Conservation (phyloP, 441 rosid species). For the Corymbia calophylla region DNA sequence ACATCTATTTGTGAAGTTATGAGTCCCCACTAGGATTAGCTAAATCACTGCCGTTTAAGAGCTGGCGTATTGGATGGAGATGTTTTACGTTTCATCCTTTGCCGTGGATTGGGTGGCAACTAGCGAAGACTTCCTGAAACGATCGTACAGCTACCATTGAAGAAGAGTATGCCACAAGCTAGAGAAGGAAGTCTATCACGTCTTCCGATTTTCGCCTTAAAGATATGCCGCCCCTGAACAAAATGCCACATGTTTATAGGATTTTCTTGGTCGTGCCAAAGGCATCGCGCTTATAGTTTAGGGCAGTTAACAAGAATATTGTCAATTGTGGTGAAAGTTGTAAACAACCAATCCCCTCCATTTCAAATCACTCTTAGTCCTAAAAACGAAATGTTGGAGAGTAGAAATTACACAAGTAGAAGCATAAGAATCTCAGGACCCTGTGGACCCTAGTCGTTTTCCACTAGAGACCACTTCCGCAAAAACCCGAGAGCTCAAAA, state of each 20-base stretch:
- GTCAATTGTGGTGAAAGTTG: neutral
- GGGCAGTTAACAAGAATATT: neutral
- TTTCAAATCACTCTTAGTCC: neutral
- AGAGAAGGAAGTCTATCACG: neutral
- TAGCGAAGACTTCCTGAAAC: neutral
- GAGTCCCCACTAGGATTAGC: neutral
- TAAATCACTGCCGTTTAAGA: neutral
- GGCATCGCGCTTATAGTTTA: neutral
- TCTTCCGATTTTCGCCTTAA: neutral
- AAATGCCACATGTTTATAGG: neutral
- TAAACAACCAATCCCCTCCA: neutral
- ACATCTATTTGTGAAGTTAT: neutral
- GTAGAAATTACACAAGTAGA: neutral
- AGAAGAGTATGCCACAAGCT: neutral
- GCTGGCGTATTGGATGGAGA: neutral
- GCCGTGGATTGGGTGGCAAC: neutral
- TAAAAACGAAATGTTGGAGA: neutral
- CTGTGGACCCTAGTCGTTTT: neutral
- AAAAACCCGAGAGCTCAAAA: neutral
- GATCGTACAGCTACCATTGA: neutral
- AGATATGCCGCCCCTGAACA: neutral
- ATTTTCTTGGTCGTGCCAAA: neutral
- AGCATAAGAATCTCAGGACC: neutral
- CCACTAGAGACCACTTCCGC: neutral
- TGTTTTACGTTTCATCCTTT: neutral